Evolutionary conservation across 495 filamentous ascomycete species (phyloP), one percentile per base, ranked within the genome.

Genomic region (Recurvomyces mirabilis): DNA sequence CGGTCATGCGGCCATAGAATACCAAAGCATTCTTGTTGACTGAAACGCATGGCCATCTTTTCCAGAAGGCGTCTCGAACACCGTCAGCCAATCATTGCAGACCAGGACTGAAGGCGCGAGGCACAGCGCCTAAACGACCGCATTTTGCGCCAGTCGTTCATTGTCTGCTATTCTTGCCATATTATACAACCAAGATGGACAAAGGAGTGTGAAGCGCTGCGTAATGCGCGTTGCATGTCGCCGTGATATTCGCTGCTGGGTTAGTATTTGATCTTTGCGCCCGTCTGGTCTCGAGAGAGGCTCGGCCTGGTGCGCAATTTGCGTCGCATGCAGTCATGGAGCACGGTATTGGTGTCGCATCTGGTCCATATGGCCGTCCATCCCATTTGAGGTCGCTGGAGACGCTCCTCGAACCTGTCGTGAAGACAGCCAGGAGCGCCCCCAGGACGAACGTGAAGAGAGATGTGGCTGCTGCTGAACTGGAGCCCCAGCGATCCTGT

Each of bases 1-100:
- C 51, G 30, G 51, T 54, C 51, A 54, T 54, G 51, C 47, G 47
- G 24, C 51, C 34, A 26, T 28, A n/a, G 28, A 26, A 43, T 13
- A 34, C 17, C 26, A 10, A 32, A n/a, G 29, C 39, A 25, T 38
- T 10, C 15, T 29, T 14, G 21, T 47, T 38, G 49, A 42, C 43
- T 39, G 43, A 52, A 47, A 47, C 49, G 33, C n/a, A 24, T 19
- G 18, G 38, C 33, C 26, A 44, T 49, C 45, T 24, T 49, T n/a
- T n/a, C 33, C 24, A 10, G 30, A 52, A 38, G 51, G 40, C 46
- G 41, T 46, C 46, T 42, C 46, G 38, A 19, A 32, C 20, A 21
- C 20, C 17, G 38, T 21, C 46, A 33, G 28, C 51, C 51, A 54
- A 54, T 42, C 51, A 54, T 36, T n/a, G 38, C 46, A 17, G 17